A percentile compares a stretch with the other conserved stretches of the same genome.
Evolutionary conservation across 345 rosid genomes (phyloP).

Genomic region (Salix suchowensis): DNA sequence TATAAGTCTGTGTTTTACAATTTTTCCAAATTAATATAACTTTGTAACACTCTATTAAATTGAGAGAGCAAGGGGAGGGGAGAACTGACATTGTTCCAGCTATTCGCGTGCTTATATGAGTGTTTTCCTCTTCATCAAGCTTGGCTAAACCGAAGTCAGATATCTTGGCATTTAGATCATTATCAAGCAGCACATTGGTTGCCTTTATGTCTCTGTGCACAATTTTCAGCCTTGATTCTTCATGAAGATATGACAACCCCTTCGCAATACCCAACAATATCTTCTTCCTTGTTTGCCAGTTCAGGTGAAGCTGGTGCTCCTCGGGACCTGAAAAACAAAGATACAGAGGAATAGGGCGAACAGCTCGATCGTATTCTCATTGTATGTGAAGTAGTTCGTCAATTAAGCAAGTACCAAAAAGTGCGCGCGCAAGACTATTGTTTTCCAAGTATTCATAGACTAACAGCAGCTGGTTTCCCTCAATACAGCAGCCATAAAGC

Average conservation of each 20-base stretch:
- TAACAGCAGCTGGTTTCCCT: slow-evolving; percentile 57
- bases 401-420: slow-evolving; percentile 40
- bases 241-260: slow-evolving; percentile 59
- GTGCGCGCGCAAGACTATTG: slow-evolving; percentile 57
- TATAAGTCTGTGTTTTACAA: no score
- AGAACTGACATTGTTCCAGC: slow-evolving; percentile 63
- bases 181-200: slow-evolving; percentile 66
- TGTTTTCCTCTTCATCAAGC: slow-evolving; percentile 66
- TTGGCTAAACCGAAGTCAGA: slow-evolving; percentile 70
- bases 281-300: slow-evolving; percentile 53
- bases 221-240: slow-evolving; percentile 64
- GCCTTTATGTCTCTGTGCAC: slow-evolving; percentile 73
- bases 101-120: slow-evolving; percentile 65
- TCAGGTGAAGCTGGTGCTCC: slow-evolving; percentile 39
- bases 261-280: slow-evolving; percentile 48
- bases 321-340: slow-evolving; percentile 29
- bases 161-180: slow-evolving; percentile 55
- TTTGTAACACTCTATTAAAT: background rate
- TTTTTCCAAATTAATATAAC: no score
- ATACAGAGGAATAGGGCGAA: background rate
- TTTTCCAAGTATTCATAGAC: slow-evolving; percentile 66
- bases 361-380: background rate
- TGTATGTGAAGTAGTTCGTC: background rate
- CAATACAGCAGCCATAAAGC: slow-evolving; percentile 57
- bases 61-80: background rate